Evolutionary conservation across 805 yeast species (phyloP).

Genomic region (Schwanniomyces polymorphus): DNA sequence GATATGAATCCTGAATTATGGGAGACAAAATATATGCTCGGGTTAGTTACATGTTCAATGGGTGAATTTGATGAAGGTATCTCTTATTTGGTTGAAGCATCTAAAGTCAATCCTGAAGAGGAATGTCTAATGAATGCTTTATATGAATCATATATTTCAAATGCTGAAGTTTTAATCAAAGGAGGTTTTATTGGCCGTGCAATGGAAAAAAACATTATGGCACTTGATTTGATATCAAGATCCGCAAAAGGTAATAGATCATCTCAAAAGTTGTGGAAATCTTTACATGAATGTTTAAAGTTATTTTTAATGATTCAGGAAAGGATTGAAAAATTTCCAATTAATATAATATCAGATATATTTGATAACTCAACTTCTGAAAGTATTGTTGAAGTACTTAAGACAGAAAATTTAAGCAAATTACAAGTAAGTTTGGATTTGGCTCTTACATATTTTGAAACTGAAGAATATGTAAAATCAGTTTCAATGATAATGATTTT

Average conservation of each 20-base stretch:
- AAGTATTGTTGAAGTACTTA: slow-evolving; percentile 20
- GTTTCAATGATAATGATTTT: slow-evolving; percentile 43
- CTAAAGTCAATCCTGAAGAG: slow-evolving; percentile 47
- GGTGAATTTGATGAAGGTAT: slow-evolving; percentile 69
- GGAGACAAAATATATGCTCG: slow-evolving; percentile 67
- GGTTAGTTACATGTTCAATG: slow-evolving; percentile 60
- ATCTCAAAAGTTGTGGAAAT: slow-evolving; percentile 66
- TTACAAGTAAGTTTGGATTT: slow-evolving; percentile 11
- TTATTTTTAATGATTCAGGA: slow-evolving; percentile 58
- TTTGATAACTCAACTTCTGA: slow-evolving; percentile 13
- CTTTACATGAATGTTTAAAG: slow-evolving; percentile 56
- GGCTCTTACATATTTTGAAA: slow-evolving; percentile 16
- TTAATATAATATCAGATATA: slow-evolving; percentile 18
- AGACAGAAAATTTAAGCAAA: slow-evolving; percentile 4
- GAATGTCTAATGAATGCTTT: slow-evolving; percentile 48
- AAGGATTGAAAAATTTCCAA: slow-evolving; percentile 50
- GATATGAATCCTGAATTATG: slow-evolving; percentile 54
- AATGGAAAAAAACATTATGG: slow-evolving; percentile 42
- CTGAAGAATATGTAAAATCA: slow-evolving; percentile 23
- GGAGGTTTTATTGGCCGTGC: slow-evolving; percentile 74
- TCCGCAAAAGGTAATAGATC: slow-evolving; percentile 34
- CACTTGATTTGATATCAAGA: slow-evolving; percentile 42
- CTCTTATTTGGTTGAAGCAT: slow-evolving; percentile 42
- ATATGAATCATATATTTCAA: slow-evolving; percentile 55
- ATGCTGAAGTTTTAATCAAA: slow-evolving; percentile 50